Percentiles rank a stretch among this genome's conserved stretches.
These are phyloP conservation scores for Bothriochloa decipiens DNA, from an alignment of 176 grass and related monocot species.

Conservation along the genomic window DNA sequence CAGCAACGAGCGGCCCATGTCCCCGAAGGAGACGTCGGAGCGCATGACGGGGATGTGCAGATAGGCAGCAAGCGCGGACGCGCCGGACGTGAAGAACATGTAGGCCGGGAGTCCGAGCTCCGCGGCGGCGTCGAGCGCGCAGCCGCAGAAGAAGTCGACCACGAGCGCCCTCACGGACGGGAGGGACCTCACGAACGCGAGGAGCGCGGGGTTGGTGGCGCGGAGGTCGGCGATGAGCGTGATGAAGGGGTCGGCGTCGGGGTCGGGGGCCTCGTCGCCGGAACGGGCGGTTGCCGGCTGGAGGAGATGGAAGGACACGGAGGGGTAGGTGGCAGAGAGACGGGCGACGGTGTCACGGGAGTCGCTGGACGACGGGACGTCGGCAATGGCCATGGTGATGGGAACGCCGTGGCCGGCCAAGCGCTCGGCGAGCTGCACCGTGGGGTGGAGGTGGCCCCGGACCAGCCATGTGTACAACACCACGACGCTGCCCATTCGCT, in stretches of 20 bases:
- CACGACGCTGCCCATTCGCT: slow-evolving; percentile 44
- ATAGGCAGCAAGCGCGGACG: slow-evolving; percentile 47
- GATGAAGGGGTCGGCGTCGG: slow-evolving; percentile 42
- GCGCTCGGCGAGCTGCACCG: slow-evolving; percentile 50
- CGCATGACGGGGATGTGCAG: slow-evolving; percentile 49
- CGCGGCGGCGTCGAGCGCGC: slow-evolving; percentile 47
- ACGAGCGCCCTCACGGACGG: slow-evolving; percentile 52
- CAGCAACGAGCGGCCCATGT: slow-evolving; percentile 49
- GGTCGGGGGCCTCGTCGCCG: not conserved
- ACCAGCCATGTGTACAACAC: slow-evolving; percentile 62
- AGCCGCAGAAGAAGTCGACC: slow-evolving; percentile 61
- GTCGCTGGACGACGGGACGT: slow-evolving; percentile 44
- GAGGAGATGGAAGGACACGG: slow-evolving; percentile 55
- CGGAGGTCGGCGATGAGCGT: slow-evolving; percentile 47
- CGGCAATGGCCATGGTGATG: slow-evolving; percentile 43
- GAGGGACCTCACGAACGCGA: slow-evolving; percentile 39
- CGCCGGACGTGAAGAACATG: slow-evolving; percentile 51
- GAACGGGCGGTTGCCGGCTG: not conserved
- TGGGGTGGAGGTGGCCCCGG: slow-evolving; percentile 62
- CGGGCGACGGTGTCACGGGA: slow-evolving; percentile 5
- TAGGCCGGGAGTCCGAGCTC: slow-evolving; percentile 52
- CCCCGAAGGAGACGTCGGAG: slow-evolving; percentile 34
- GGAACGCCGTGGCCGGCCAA: slow-evolving; percentile 36
- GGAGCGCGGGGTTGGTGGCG: slow-evolving; percentile 35
- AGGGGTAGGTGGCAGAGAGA: slow-evolving; percentile 37